Conservation (phyloP, 495 filamentous ascomycete species). For the Immersiella caudata region DNA sequence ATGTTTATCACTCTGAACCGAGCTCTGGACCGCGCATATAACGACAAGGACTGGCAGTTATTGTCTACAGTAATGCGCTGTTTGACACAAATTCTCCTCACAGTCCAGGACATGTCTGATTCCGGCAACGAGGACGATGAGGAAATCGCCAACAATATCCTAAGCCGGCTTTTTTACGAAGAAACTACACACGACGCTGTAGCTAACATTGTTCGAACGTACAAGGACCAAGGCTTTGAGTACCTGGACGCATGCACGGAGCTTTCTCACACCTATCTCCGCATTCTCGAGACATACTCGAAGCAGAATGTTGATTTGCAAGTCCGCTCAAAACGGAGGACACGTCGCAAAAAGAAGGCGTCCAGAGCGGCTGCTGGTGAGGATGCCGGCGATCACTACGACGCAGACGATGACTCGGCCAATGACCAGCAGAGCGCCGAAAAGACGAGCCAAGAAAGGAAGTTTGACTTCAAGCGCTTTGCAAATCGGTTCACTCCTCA, state of each 20-base stretch:
- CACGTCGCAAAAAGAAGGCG: conserved; percentile 70
- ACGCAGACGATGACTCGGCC: conserved; percentile 65
- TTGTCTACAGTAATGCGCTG: conserved; percentile 88
- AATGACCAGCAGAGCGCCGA: conserved; percentile 76
- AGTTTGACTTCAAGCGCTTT: conserved; percentile 92
- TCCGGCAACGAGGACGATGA: conserved; percentile 88
- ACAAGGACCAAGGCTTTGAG: conserved; percentile 91
- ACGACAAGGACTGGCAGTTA: conserved; percentile 84
- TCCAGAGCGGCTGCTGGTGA: conserved; percentile 37
- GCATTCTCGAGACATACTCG: conserved; percentile 89
- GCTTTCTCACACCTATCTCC: conserved; percentile 85
- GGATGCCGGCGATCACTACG: conserved; percentile 41
- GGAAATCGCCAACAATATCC: conserved; percentile 97
- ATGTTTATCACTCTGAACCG: conserved; percentile 87
- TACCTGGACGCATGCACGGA: conserved; percentile 94
- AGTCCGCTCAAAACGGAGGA: conserved; percentile 74
- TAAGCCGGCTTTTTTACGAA: conserved; percentile 97
- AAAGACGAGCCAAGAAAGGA: conserved; percentile 73
- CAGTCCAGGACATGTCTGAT: conserved; percentile 89
- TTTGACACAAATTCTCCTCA: conserved; percentile 85
- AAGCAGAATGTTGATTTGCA: conserved; percentile 94
- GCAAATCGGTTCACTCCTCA: conserved; percentile 78
- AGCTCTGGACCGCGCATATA: conserved; percentile 73
- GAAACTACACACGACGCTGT: conserved; percentile 90
- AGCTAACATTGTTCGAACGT: conserved; percentile 73